These are phyloP conservation scores for Halenospora varia DNA, from an alignment of 495 filamentous ascomycete genomes.

Conservation along the genomic window DNA sequence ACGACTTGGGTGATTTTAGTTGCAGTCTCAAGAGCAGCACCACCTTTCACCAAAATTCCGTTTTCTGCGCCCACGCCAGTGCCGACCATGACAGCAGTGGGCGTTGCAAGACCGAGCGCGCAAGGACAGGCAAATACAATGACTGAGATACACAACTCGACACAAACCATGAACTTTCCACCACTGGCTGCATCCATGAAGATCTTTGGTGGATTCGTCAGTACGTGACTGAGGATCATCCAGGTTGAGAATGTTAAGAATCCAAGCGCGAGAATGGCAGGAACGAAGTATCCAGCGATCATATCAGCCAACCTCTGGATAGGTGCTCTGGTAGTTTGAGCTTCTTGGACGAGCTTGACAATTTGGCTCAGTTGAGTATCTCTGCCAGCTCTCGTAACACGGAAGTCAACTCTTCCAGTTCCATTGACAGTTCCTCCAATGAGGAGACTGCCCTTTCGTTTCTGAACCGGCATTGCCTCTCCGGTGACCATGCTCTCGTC, in stretches of 20 bases:
- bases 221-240: slow-evolving; percentile 90
- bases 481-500: slow-evolving; percentile 99
- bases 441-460: slow-evolving; percentile 70
- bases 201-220: slow-evolving; percentile 77
- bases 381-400: slow-evolving; percentile 85
- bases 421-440: slow-evolving; percentile 98
- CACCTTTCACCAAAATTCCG: slow-evolving; percentile 95
- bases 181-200: slow-evolving; percentile 79
- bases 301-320: slow-evolving; percentile 93
- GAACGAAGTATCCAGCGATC: slow-evolving; percentile 93
- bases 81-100: slow-evolving; percentile 98
- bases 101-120: slow-evolving; percentile 88
- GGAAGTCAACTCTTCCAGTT: slow-evolving; percentile 85
- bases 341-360: slow-evolving; percentile 93
- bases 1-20: slow-evolving; percentile 91
- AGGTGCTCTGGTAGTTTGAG: slow-evolving; percentile 88
- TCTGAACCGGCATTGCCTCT: slow-evolving; percentile 89
- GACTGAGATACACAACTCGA: slow-evolving; percentile 97
- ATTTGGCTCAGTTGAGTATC: slow-evolving; percentile 98
- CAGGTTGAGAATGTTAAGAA: slow-evolving; percentile 82
- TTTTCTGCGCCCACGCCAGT: slow-evolving; percentile 96
- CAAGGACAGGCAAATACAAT: slow-evolving; percentile 99
- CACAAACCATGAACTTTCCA: slow-evolving; percentile 90
- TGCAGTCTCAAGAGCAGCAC: slow-evolving; percentile 85
- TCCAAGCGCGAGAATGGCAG: slow-evolving; percentile 79